phyloP scores from a whole-genome alignment of 1,139 yeast genomes.

The Candida sanyaensis region DNA sequence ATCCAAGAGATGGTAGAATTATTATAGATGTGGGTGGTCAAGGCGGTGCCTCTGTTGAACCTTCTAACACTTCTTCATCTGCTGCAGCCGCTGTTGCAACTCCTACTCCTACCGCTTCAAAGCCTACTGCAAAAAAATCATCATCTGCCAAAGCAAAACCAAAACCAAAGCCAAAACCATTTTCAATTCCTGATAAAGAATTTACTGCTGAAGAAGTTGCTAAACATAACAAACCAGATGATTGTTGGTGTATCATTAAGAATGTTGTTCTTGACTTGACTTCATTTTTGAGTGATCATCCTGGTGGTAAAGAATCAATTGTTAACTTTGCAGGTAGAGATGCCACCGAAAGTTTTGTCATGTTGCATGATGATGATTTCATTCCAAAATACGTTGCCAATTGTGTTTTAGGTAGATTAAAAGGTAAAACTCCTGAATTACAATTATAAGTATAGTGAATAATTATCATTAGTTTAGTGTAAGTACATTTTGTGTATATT shows the following conservation, averaged over 20 bases:
- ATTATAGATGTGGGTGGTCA: constrained; percentile 30
- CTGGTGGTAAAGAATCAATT: constrained; percentile 83
- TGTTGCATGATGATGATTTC: constrained; percentile 57
- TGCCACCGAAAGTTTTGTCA: constrained; percentile 80
- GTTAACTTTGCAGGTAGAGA: constrained; percentile 85
- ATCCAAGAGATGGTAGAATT: constrained; percentile 29
- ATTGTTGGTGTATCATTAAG: constrained; percentile 88
- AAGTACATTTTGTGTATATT: background rate
- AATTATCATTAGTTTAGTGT: too few species aligned
- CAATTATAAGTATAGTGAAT: constrained; percentile 4
- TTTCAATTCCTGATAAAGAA: constrained; percentile 43
- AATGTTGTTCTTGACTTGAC: constrained; percentile 86
- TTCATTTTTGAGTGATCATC: constrained; percentile 75
- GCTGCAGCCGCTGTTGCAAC: constrained; percentile 8
- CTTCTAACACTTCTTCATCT: constrained; percentile 1
- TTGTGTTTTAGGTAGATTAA: constrained; percentile 51
- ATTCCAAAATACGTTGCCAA: constrained; percentile 49
- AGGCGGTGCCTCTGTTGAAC: constrained; percentile 4
- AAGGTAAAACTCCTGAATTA: constrained; percentile 45
- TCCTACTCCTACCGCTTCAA: constrained; percentile 6
- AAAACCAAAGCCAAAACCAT: constrained; percentile 17
- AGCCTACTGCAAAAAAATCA: constrained; percentile 7
- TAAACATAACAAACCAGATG: constrained; percentile 60
- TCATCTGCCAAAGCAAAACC: constrained; percentile 3
- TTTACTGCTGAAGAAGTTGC: constrained; percentile 57